Base-by-base conservation (phyloP, 495 filamentous ascomycete species). In the Clavariopsis aquatica region DNA sequence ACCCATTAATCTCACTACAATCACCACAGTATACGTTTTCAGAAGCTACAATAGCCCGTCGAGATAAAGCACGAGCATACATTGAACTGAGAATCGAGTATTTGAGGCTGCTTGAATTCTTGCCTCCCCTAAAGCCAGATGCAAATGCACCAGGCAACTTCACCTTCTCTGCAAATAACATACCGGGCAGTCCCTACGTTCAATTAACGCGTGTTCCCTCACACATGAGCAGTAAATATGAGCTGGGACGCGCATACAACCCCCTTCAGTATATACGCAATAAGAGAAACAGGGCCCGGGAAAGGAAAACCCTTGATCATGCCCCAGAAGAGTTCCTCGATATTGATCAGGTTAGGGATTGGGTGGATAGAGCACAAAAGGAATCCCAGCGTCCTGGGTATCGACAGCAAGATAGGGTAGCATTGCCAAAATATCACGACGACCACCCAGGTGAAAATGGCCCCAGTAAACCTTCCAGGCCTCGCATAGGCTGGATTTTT, bases 191-290 rank as follows among this genome's bases (percentile, higher is more conserved):
- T 46, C 46, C 69, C 0, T 31, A 68, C 45, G 68, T 65, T 5
- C 41, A 77, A n/a, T 56, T 77, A 8, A 60, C 55, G 12, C 68
- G 74, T 5, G 43, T 60, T 8, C 59, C 63, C 2, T 75, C 75
- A 6, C 52, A 69, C 54, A 36, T 46, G 15, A 57, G 63, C 28
- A 63, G 67, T 12, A 65, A 65, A 27, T 65, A 72, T 41, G 70
- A 57, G 19, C 67, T 85, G 36, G 85, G 86, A 26, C 84, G 92
- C 52, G 68, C 72, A 1, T 96, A 96, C 69, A 93, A 97, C 72
- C 93, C 92, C 5, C 79, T 97, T 23, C 93, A 97, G 70, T 87
- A 86, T 68, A 87, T 96, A 52, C 85, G 93, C 20, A 96, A 97
- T 69, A 82, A 92, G 23, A 89, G 90, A 65, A 81, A 93, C 4